Evolutionary conservation across 2,329 filamentous ascomycete species (phyloP).

Genomic region (Bipolaris oryzae): DNA sequence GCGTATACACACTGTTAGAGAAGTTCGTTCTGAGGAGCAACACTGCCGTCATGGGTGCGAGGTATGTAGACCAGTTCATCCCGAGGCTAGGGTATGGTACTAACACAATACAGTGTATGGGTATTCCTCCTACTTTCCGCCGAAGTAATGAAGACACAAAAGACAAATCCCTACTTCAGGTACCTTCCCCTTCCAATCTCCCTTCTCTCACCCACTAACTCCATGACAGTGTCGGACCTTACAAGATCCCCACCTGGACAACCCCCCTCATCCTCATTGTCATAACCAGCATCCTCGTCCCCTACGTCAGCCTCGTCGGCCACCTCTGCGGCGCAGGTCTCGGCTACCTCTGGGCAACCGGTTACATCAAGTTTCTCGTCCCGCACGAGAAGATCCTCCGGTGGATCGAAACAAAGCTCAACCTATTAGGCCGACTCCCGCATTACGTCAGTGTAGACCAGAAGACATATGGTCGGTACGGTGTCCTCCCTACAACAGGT

Average conservation of each 20-base stretch:
- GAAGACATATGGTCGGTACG: conserved; percentile 92
- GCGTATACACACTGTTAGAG: conserved; percentile 81
- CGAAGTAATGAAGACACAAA: conserved; percentile 85
- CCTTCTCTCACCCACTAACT: conserved; percentile 10
- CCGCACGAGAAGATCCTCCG: conserved; percentile 87
- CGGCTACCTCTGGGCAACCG: conserved; percentile 86
- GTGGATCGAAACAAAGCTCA: conserved; percentile 87
- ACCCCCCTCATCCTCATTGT: conserved; percentile 80
- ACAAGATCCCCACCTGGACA: conserved; percentile 88
- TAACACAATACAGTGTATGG: conserved; percentile 71
- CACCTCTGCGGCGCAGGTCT: conserved; percentile 83
- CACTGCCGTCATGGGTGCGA: conserved; percentile 78
- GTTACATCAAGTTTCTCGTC: conserved; percentile 86
- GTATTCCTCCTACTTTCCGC: conserved; percentile 85
- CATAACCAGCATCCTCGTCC: conserved; percentile 76
- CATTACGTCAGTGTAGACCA: conserved; percentile 95
- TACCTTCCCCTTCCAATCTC: conserved; percentile 48
- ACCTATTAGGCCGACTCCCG: conserved; percentile 80
- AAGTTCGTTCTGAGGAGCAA: conserved; percentile 73
- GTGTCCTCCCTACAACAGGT: conserved; percentile 69
- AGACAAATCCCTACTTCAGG: conserved; percentile 77
- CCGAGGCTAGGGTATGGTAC: neutral
- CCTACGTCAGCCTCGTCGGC: conserved; percentile 81
- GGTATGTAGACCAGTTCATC: conserved; percentile 57
- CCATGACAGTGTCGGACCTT: conserved; percentile 57